A percentile compares a stretch with the other conserved stretches of the same genome.
Evolutionary conservation across 176 grass and related monocot genomes (phyloP).

Genomic region (Thinopyrum elongatum): DNA sequence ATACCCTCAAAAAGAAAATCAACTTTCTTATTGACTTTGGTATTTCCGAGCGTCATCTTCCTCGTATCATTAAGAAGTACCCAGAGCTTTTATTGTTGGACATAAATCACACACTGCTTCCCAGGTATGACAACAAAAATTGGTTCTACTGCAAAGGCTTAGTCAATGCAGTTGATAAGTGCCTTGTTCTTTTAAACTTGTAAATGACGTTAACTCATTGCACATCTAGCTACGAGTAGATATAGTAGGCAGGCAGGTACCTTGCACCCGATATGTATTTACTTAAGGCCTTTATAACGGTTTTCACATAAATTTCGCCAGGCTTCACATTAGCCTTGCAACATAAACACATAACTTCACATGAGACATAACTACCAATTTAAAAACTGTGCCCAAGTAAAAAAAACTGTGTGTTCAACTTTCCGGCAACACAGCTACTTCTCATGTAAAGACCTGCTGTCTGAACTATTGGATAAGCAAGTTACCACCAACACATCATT

Average conservation of each 20-base stretch:
- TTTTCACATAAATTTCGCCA: background rate
- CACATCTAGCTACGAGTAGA: background rate
- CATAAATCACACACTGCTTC: slow-evolving; percentile 53
- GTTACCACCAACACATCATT: background rate
- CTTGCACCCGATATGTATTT: background rate
- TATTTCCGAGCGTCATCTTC: slow-evolving; percentile 60
- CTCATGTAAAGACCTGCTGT: background rate
- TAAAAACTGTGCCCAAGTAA: background rate
- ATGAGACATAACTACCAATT: background rate
- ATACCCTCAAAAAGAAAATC: slow-evolving; percentile 81
- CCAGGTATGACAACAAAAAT: slow-evolving; percentile 52
- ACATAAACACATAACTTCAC: background rate
- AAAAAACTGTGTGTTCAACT: background rate
- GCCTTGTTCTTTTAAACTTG: background rate
- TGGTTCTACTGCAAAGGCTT: background rate
- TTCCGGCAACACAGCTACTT: background rate
- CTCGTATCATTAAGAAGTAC: slow-evolving; percentile 79
- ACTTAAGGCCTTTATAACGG: background rate
- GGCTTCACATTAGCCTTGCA: background rate
- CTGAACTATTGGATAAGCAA: background rate
- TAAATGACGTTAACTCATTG: background rate
- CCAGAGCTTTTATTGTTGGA: slow-evolving; percentile 86
- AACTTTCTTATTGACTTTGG: slow-evolving; percentile 71
- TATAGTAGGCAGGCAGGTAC: background rate
- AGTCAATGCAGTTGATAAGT: slow-evolving; percentile 9